Percentiles rank a stretch among this genome's conserved stretches.
Evolutionary conservation across 2,329 filamentous ascomycete genomes (phyloP).

Genomic region (Aspergillus fumigatiaffinis): DNA sequence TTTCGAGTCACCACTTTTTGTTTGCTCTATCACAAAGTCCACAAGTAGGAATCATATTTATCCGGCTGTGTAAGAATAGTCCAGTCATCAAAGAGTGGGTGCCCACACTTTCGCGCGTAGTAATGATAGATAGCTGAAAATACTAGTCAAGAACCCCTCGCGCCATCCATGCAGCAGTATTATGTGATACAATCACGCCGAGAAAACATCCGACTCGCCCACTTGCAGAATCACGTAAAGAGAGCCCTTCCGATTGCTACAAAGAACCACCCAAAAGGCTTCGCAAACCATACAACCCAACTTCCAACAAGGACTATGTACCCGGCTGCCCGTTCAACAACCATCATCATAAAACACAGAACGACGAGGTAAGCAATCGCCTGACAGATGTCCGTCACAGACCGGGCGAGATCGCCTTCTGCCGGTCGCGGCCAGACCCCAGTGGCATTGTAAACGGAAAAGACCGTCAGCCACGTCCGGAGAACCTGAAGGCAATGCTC

Average conservation of each 20-base stretch:
- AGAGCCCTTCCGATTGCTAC: conserved; percentile 24
- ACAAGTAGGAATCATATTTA: background rate
- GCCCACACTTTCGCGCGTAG: background rate
- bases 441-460: conserved; percentile 29
- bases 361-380: conserved; percentile 31
- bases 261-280: conserved; percentile 31
- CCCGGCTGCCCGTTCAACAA: conserved; percentile 27
- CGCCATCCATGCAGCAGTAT: background rate
- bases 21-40: background rate
- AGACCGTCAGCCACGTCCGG: conserved; percentile 20
- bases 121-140: background rate
- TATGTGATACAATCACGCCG: background rate
- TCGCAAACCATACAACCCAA: conserved; percentile 36
- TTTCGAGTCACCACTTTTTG: background rate
- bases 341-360: conserved; percentile 28
- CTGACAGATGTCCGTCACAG: conserved; percentile 30
- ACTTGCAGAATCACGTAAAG: conserved; percentile 15
- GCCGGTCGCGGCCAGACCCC: conserved; percentile 27
- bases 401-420: conserved; percentile 25
- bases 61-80: background rate
- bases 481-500: conserved; percentile 29
- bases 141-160: background rate
- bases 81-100: background rate
- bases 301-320: conserved; percentile 32
- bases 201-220: background rate